A percentile compares a stretch with the other conserved stretches of the same genome.
phyloP scores from a whole-genome alignment of 371 early-diverging fungal species.

The Mucor racemosus region DNA sequence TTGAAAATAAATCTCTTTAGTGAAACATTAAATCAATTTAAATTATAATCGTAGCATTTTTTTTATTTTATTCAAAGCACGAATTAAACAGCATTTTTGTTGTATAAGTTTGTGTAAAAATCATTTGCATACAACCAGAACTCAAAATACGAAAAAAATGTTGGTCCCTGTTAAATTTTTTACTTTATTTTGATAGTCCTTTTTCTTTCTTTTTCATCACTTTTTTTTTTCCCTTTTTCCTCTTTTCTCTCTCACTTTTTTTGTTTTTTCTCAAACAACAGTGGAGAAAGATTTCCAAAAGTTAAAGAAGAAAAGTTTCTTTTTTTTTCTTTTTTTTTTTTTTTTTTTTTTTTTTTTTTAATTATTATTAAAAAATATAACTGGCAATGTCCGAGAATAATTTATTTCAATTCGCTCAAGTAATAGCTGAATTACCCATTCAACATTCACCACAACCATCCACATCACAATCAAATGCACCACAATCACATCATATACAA shows the following conservation, averaged over 20 bases:
- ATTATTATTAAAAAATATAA: not conserved
- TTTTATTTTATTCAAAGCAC: not conserved
- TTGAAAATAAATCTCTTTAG: slow-evolving; percentile 31
- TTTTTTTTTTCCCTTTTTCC: slow-evolving; percentile 5
- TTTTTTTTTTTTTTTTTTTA: not conserved
- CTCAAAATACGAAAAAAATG: not conserved
- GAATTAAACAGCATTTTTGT: not conserved
- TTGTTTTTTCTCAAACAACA: not conserved
- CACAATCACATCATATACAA: not conserved
- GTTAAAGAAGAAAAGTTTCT: not conserved
- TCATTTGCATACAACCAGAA: not conserved
- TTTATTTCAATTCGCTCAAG: slow-evolving; percentile 31
- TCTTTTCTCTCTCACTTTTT: not conserved
- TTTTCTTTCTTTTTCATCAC: slow-evolving; percentile 5
- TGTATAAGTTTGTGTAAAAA: not conserved
- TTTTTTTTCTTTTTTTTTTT: slow-evolving; percentile 5
- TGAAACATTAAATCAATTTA: slow-evolving; percentile 2
- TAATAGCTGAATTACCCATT: slow-evolving; percentile 25
- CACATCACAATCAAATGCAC: not conserved
- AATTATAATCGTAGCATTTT: slow-evolving; percentile 1
- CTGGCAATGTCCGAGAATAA: slow-evolving; percentile 27
- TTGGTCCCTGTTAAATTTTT: slow-evolving; percentile 15
- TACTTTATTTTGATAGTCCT: slow-evolving; percentile 1
- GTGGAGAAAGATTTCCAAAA: not conserved
- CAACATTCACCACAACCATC: slow-evolving; percentile 10